Evolutionary conservation across 2,329 filamentous ascomycete genomes (phyloP), one percentile per base, ranked within the genome.

Genomic region (Nannizzia gypsea): DNA sequence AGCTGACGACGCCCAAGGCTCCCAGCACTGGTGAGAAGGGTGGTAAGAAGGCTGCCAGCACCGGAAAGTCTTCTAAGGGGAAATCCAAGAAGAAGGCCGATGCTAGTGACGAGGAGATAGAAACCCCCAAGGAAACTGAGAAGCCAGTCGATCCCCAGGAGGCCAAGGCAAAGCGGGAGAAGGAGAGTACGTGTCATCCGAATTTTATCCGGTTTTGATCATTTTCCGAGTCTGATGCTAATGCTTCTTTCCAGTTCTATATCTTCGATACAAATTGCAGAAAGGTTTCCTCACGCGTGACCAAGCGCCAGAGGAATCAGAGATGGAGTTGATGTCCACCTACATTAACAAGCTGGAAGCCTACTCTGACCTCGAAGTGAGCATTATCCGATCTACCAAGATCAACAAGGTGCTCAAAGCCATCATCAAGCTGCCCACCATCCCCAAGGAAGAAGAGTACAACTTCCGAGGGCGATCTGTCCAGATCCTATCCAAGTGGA

Each of bases 401-500:
- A 96, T 99, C 74, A 92, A 97, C 83, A 99, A 99, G 78, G 92
- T 99, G 9, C 81, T 99, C 60, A 96, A 95, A 77, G 90, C 87
- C 3, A 93, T 99, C 65, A 78, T 96, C 68, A 96, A 96, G 78
- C 80, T 99, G 6, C 82, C 86, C 48, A 81, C 81, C 2, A 95
- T 99, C 66, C 91, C 91, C 3, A 86, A 86, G 63, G 93, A 99
- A 65, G 88, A 91, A 38, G 88, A 95, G 65, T 95, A 87, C 73
- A 78, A 88, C 59, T 96, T 99, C 82, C 95, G 93, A 77, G 79
- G 85, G 64, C 87, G 93, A 57, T 91, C 90, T 38, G 81, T 88
- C 64, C 79, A 81, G 4, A 80, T 99, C 55, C 78, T 97, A n/a
- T 84, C 86, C 65, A 88, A 87, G 73, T 99, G 93, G 93, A 95